Evolutionary conservation across 1,284 basidiomycete species (phyloP).

Genomic region (Malassezia brasiliensis): DNA sequence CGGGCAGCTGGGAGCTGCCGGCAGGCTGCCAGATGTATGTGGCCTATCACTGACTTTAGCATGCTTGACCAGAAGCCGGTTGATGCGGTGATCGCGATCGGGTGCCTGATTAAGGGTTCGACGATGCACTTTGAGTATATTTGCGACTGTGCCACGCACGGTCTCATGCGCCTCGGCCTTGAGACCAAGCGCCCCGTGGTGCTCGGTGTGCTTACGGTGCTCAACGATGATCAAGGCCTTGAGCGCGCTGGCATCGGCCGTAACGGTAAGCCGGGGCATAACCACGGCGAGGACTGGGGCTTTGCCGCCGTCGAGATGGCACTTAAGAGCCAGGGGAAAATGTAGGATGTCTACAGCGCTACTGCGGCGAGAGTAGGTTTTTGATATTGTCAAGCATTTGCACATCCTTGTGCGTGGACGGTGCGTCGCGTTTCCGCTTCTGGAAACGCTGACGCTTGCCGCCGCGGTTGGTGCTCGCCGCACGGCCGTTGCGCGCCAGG

Average conservation of each 20-base stretch:
- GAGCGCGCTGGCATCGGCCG: slow-evolving; percentile 68
- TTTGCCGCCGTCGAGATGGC: slow-evolving; percentile 72
- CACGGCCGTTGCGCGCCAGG: slow-evolving; percentile 10
- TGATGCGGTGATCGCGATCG: slow-evolving; percentile 90
- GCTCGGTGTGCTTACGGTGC: slow-evolving; percentile 86
- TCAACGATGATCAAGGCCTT: slow-evolving; percentile 87
- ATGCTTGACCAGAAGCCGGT: slow-evolving; percentile 53
- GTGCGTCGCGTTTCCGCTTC: slow-evolving; percentile 9
- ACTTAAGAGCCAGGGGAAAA: slow-evolving; percentile 27
- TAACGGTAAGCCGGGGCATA: slow-evolving; percentile 66
- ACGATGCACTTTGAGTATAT: slow-evolving; percentile 61
- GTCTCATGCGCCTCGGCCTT: slow-evolving; percentile 83
- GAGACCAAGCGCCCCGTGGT: slow-evolving; percentile 91
- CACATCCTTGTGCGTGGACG: slow-evolving; percentile 9
- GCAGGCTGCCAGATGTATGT: slow-evolving; percentile 25
- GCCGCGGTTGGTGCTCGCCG: neutral
- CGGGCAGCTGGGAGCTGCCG: slow-evolving; percentile 55
- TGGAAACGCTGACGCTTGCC: slow-evolving; percentile 12
- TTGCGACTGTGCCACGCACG: slow-evolving; percentile 79
- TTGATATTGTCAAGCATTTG: slow-evolving; percentile 20
- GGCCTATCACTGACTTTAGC: slow-evolving; percentile 50
- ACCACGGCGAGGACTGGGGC: slow-evolving; percentile 94
- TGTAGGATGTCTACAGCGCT: slow-evolving; percentile 2
- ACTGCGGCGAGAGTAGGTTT: slow-evolving; percentile 15
- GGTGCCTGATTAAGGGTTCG: slow-evolving; percentile 81